A percentile compares a stretch with the other conserved stretches of the same genome.
Conservation (phyloP, 805 yeast species). For the Dipodascus albidus region DNA sequence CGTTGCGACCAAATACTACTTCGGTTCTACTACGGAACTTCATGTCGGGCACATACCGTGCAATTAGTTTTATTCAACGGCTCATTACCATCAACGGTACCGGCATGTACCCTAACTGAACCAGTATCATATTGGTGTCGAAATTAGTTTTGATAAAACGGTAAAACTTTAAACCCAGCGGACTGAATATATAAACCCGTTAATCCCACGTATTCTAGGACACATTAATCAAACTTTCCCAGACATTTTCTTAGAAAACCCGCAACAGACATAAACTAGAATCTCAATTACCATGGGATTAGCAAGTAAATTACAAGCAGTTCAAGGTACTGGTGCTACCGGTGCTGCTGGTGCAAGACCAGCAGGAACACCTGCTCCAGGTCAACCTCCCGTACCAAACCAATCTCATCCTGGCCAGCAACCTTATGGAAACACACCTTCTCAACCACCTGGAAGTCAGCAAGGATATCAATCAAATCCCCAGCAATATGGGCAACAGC, state of each 20-base stretch:
- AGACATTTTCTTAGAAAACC: too few species aligned
- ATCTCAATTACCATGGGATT: slow-evolving; percentile 17
- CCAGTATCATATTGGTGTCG: background rate
- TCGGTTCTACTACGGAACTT: too few species aligned
- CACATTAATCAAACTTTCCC: background rate
- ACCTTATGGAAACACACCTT: slow-evolving; percentile 9
- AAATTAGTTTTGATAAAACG: too few species aligned
- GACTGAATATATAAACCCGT: background rate
- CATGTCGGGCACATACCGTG: too few species aligned
- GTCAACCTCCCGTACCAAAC: slow-evolving; percentile 6
- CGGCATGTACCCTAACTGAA: background rate
- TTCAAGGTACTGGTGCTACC: slow-evolving; percentile 8
- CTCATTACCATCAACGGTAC: background rate
- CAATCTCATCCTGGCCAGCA: slow-evolving; percentile 5
- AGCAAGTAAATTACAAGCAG: slow-evolving; percentile 20
- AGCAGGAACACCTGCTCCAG: slow-evolving; percentile 4
- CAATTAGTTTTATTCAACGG: too few species aligned
- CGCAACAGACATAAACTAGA: too few species aligned
- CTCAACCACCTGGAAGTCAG: slow-evolving; percentile 5
- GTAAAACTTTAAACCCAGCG: background rate
- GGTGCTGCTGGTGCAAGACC: background rate
- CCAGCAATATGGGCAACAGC: slow-evolving; percentile 3
- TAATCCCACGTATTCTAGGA: too few species aligned
- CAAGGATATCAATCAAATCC: slow-evolving; percentile 1
- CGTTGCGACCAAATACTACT: too few species aligned